These are phyloP conservation scores for Penicillium malachiteum DNA, from an alignment of 495 filamentous ascomycete genomes.

Conservation along the genomic window DNA sequence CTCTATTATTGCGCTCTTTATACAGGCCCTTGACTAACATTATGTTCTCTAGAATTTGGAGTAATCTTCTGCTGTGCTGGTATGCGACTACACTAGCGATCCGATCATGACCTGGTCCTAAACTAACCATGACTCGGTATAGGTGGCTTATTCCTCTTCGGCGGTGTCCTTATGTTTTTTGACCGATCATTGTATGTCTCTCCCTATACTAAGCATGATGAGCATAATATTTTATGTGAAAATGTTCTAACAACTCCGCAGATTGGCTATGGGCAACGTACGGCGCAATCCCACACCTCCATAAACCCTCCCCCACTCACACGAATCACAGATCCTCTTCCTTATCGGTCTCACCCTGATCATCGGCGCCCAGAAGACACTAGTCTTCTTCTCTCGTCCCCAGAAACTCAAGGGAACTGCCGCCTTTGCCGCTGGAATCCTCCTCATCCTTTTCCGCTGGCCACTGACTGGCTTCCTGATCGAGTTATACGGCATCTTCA, in stretches of 20 bases:
- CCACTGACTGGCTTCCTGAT: constrained; percentile 84
- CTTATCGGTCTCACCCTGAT: constrained; percentile 92
- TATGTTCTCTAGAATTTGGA: constrained; percentile 69
- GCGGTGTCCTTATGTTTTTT: constrained; percentile 94
- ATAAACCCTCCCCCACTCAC: constrained; percentile 10
- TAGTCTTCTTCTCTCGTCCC: constrained; percentile 87
- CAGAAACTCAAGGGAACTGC: constrained; percentile 91
- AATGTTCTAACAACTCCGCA: constrained; percentile 27
- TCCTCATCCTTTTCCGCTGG: constrained; percentile 85
- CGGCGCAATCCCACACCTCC: constrained; percentile 6
- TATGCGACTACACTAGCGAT: constrained; percentile 48
- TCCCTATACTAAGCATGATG: not conserved
- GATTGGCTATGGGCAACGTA: constrained; percentile 89
- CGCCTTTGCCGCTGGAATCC: constrained; percentile 81
- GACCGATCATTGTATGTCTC: constrained; percentile 80
- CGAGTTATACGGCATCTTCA: constrained; percentile 88
- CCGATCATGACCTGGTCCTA: not conserved
- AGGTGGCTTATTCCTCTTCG: constrained; percentile 92
- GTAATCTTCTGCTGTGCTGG: constrained; percentile 94
- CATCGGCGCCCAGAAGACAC: constrained; percentile 88
- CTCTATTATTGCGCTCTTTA: not conserved
- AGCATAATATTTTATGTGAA: not conserved
- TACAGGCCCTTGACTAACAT: constrained; percentile 1
- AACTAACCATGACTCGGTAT: constrained; percentile 5
- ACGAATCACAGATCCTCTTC: constrained; percentile 76